These are phyloP conservation scores for Yamadazyma atlantica DNA, from an alignment of 1,139 yeast genomes.

Conservation along the genomic window DNA sequence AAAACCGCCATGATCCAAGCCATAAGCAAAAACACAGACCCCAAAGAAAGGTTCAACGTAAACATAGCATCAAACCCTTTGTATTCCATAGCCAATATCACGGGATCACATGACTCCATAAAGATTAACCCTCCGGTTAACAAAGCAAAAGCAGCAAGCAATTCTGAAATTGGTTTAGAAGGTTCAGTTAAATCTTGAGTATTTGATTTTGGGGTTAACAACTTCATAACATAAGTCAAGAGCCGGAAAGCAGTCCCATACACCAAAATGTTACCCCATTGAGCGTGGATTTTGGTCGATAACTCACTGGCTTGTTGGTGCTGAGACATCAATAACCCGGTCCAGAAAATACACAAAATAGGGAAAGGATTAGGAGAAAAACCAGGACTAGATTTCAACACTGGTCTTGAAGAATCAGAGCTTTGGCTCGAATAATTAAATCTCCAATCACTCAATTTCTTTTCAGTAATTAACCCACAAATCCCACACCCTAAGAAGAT, in stretches of 20 bases:
- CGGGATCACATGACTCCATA: constrained; percentile 88
- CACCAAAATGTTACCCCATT: constrained; percentile 86
- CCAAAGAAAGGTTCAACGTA: constrained; percentile 81
- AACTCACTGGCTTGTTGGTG: constrained; percentile 81
- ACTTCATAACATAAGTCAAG: constrained; percentile 61
- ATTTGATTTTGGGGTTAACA: constrained; percentile 45
- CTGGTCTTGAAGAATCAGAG: constrained; percentile 10
- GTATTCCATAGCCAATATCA: constrained; percentile 78
- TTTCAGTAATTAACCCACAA: constrained; percentile 82
- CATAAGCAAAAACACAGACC: constrained; percentile 78
- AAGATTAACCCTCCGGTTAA: constrained; percentile 88
- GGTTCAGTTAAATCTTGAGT: constrained; percentile 40
- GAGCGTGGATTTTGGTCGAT: constrained; percentile 78
- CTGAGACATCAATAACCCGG: constrained; percentile 94
- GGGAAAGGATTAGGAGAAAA: constrained; percentile 93
- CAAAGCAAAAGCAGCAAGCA: constrained; percentile 73
- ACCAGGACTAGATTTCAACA: constrained; percentile 60
- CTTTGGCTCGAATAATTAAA: constrained; percentile 29
- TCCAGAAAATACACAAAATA: constrained; percentile 89
- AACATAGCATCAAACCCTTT: constrained; percentile 89
- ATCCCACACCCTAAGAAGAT: constrained; percentile 91
- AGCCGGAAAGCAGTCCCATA: constrained; percentile 77
- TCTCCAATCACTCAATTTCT: constrained; percentile 51
- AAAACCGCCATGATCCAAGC: constrained; percentile 81
- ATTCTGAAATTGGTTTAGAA: constrained; percentile 74